Base-by-base conservation (phyloP, 225 moss, liverwort and hornwort genomes). In the Ulota crispa region DNA sequence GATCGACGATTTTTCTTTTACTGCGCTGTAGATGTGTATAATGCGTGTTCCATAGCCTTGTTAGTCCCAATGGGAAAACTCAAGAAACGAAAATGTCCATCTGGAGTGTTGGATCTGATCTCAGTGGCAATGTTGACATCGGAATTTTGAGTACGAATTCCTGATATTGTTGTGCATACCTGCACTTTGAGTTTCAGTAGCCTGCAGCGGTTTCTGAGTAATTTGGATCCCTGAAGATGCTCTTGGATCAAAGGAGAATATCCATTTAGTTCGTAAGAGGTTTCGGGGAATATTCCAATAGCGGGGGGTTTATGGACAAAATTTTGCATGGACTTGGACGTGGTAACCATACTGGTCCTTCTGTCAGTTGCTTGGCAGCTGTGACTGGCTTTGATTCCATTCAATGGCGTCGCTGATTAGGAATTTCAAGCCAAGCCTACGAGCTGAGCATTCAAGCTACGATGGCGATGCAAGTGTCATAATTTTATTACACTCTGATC, bases 201-300 rank as follows among this genome's bases (percentile, higher is more conserved):
- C 77, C 87, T 88, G 88, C 88, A 90, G 90, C 86, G 86, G 81
- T 86, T 90, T 86, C 79, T 90, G 85, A 84, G 88, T 76, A 77
- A 79, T 88, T 76, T 83, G 83, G 87, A 83, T 90, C 60, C 28
- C 26, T 60, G 43, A 70, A 90, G 83, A 86, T 88, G 75, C 83
- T 60, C 53, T 86, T 79, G 90, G 86, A 88, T 90, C 90, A 66
- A 77, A 50, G 82, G 57, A 32, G 90, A 90, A 90, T 90, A 90
- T 90, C 77, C 90, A 62, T 62, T 28, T n/a, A 66, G 77, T 86
- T 84, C 73, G 84, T 86, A 88, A 64, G 72, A 72, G 62, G 84
- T 43, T 82, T 72, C 1, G 4, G 45, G 26, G 88, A 88, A 88
- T 86, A 88, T 90, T 86, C 88, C 41, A 8, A 59, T 53, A 34